These are phyloP conservation scores for Ormosia semicastrata DNA, from an alignment of 306 rosid genomes.

Conservation along the genomic window DNA sequence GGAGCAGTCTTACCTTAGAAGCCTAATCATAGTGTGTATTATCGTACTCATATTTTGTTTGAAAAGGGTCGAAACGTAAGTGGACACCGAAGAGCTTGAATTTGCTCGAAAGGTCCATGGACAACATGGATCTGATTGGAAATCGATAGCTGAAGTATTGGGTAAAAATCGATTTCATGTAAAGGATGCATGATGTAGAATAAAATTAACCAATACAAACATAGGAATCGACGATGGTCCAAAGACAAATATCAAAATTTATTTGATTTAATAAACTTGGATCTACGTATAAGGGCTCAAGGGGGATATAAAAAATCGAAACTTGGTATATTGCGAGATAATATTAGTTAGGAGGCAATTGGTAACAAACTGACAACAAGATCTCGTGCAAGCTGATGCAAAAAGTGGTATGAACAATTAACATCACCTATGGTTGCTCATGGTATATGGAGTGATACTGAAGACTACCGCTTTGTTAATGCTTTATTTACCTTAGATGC, in stretches of 20 bases:
- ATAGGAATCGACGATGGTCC: conserved; percentile 55
- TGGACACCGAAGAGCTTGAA: conserved; percentile 69
- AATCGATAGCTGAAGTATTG: conserved; percentile 47
- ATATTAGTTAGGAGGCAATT: too few relatives aligned
- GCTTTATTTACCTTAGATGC: too few relatives aligned
- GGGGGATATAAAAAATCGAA: conserved; percentile 43
- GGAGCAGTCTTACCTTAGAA: conserved; percentile 52
- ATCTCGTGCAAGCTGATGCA: too few relatives aligned
- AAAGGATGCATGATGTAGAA: conserved; percentile 74
- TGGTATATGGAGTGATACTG: too few relatives aligned
- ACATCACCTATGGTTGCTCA: too few relatives aligned
- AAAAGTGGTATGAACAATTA: too few relatives aligned
- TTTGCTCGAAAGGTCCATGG: conserved; percentile 29
- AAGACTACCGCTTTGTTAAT: too few relatives aligned
- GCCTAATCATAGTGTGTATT: conserved; percentile 29
- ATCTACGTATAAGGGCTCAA: conserved; percentile 53
- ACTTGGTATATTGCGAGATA: conserved; percentile 72
- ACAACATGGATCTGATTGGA: conserved; percentile 71
- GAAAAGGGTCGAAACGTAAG: conserved; percentile 39
- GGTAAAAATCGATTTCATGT: conserved; percentile 66
- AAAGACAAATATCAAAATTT: conserved; percentile 79
- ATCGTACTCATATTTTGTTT: conserved; percentile 63
- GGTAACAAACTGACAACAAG: too few relatives aligned
- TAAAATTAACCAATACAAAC: conserved; percentile 35
- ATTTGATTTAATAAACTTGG: conserved; percentile 73